Percentiles rank a stretch among this genome's conserved stretches.
phyloP scores from a whole-genome alignment of 306 rosid genomes.

The Dryas drummondii region DNA sequence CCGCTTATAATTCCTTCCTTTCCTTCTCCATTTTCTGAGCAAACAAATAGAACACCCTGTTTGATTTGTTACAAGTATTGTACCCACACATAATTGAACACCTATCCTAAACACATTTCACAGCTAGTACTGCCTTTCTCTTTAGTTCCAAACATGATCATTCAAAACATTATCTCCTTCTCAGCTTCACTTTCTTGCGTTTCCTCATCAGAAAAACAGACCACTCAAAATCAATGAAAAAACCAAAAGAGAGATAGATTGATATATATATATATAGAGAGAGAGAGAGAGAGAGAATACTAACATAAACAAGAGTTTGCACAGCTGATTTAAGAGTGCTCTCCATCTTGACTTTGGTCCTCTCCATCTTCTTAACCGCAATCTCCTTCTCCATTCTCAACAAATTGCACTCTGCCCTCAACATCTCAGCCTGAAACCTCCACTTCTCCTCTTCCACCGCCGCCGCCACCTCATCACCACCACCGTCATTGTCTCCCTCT shows the following conservation, averaged over 20 bases:
- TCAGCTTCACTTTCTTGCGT: background rate
- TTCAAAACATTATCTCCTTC: too few species aligned
- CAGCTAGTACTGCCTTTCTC: too few species aligned
- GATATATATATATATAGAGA: background rate
- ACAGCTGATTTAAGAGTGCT: conserved; percentile 65
- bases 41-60: too few species aligned
- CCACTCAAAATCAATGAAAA: background rate
- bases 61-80: too few species aligned
- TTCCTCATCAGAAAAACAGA: conserved; percentile 12
- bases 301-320: conserved; percentile 71
- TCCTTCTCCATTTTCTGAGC: background rate
- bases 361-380: conserved; percentile 59
- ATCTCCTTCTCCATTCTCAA: conserved; percentile 91
- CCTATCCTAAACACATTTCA: too few species aligned
- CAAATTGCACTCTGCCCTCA: conserved; percentile 92
- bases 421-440: conserved; percentile 90
- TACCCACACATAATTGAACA: too few species aligned
- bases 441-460: conserved; percentile 68
- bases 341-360: conserved; percentile 53
- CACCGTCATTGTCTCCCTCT: conserved; percentile 26
- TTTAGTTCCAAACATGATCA: too few species aligned
- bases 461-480: conserved; percentile 18
- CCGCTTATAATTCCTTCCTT: background rate
- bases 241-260: background rate
- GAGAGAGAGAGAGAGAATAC: conserved; percentile 20